These are phyloP conservation scores for Corylus heterophylla DNA, from an alignment of 306 rosid genomes.

Conservation along the genomic window DNA sequence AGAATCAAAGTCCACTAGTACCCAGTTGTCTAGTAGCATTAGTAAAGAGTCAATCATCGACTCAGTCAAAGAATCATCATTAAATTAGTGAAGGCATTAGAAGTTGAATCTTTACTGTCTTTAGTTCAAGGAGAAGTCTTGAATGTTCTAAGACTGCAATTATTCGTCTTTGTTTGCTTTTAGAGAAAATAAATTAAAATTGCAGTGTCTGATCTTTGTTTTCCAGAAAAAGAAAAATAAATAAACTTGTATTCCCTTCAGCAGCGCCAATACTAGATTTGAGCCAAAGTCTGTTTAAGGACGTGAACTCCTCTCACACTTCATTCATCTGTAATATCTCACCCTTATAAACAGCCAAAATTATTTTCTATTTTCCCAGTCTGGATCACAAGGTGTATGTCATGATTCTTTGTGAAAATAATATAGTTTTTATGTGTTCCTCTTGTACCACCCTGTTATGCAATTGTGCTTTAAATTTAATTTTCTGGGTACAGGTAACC, in stretches of 20 bases:
- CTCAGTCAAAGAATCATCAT: no score
- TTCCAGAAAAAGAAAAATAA: no score
- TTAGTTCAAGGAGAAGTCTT: not conserved
- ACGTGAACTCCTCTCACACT: not conserved
- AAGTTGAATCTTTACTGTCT: not conserved
- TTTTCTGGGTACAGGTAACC: conserved; percentile 55
- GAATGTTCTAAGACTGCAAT: not conserved
- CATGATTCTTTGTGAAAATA: not conserved
- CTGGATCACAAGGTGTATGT: not conserved
- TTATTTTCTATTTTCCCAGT: not conserved
- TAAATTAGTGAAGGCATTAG: no score
- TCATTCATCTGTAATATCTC: not conserved
- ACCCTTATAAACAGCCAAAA: not conserved
- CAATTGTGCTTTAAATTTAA: not conserved
- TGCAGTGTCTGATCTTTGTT: not conserved
- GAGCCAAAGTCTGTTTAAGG: not conserved
- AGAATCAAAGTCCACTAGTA: no score
- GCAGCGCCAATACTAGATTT: not conserved
- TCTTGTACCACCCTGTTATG: not conserved
- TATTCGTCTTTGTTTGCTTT: not conserved
- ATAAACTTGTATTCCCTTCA: not conserved
- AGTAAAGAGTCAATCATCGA: no score
- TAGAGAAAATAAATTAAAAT: not conserved
- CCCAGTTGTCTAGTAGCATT: not conserved
- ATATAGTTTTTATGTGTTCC: not conserved